Evolutionary conservation across 768 basidiomycete species (phyloP), one percentile per base, ranked within the genome.

Genomic region (Auricularia sp.): DNA sequence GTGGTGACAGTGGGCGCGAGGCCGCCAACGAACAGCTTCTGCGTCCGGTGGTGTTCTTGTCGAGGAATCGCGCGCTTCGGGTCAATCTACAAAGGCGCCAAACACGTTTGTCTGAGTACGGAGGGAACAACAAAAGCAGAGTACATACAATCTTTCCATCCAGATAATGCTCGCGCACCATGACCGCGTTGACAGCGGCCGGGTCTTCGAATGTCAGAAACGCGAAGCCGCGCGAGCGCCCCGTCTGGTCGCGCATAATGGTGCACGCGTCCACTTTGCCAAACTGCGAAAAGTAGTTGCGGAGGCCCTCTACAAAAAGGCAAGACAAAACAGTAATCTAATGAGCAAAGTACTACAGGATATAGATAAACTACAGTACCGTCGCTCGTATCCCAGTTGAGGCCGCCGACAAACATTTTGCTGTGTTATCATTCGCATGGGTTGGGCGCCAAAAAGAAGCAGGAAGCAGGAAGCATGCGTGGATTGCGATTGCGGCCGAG

Each of bases 351-450:
- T 29, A 29, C 29, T 29, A 29, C 29, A 29, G 29, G 29, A 29
- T 29, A 29, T 29, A 3, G 29, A 29, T 29, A 29, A 29, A 64
- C 68, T 68, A 67, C 66, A 67, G 77, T 85, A 99, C 97, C 96
- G 83, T 98, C 97, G 75, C 93, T 96, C 72, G 97, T 98, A 78
- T 98, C 96, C 97, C 97, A 99, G 80, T 98, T 97, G 69, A 99
- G 82, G 69, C 97, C 97, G 68, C 97, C 97, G 74, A 99, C 95
- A 78, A 99, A 99, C 97, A 99, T 99, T 83, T 99, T 99, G 78
- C 97, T 98, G 82, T 76, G 82, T 76, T 63, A 61, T 39, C 37
- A 36, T 14, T 24, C 42, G 63, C n/a, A 29, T 61, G 24, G 39
- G 54, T 63, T 24, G 44, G 61, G 14, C 5, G 64, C 65, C 34